Evolutionary conservation across 345 rosid genomes (phyloP).

Genomic region (Cardamine chenopodiifolia): DNA sequence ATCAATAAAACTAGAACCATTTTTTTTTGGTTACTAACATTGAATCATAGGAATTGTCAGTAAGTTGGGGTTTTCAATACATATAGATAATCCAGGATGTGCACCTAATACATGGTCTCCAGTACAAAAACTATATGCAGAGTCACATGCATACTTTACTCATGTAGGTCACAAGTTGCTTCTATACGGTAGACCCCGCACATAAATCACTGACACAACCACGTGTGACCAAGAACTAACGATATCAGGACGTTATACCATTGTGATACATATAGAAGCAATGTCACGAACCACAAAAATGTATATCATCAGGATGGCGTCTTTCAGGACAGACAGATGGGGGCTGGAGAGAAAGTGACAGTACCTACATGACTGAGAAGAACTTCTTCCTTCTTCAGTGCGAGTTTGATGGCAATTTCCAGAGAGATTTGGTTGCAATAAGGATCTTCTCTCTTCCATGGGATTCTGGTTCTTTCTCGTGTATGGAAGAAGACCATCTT

Average conservation of each 20-base stretch:
- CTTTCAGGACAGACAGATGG: slow-evolving; percentile 20
- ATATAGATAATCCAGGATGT: slow-evolving; percentile 30
- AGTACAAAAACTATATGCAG: slow-evolving; percentile 33
- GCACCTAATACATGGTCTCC: slow-evolving; percentile 35
- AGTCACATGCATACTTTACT: slow-evolving; percentile 44
- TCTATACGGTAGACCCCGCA: slow-evolving; percentile 34
- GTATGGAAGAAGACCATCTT: slow-evolving; percentile 64
- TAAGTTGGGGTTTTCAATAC: slow-evolving; percentile 20
- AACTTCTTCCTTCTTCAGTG: slow-evolving; percentile 42
- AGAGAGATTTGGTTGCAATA: slow-evolving; percentile 67
- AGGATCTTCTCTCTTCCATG: slow-evolving; percentile 71
- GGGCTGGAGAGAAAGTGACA: slow-evolving; percentile 35
- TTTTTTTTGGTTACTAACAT: background rate
- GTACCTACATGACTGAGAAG: slow-evolving; percentile 51
- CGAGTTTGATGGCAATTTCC: slow-evolving; percentile 61
- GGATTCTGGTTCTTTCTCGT: slow-evolving; percentile 77
- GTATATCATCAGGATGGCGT: slow-evolving; percentile 33
- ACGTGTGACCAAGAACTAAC: slow-evolving; percentile 39
- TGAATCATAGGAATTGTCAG: slow-evolving; percentile 31
- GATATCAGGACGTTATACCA: slow-evolving; percentile 29
- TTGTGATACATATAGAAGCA: slow-evolving; percentile 48
- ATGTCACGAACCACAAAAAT: slow-evolving; percentile 33
- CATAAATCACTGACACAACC: slow-evolving; percentile 34
- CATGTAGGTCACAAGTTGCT: slow-evolving; percentile 38
- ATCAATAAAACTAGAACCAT: background rate